Percentiles rank a stretch among this genome's conserved stretches.
phyloP scores from a whole-genome alignment of 2,329 filamentous ascomycete species.

The Lecanicillium sp. region DNA sequence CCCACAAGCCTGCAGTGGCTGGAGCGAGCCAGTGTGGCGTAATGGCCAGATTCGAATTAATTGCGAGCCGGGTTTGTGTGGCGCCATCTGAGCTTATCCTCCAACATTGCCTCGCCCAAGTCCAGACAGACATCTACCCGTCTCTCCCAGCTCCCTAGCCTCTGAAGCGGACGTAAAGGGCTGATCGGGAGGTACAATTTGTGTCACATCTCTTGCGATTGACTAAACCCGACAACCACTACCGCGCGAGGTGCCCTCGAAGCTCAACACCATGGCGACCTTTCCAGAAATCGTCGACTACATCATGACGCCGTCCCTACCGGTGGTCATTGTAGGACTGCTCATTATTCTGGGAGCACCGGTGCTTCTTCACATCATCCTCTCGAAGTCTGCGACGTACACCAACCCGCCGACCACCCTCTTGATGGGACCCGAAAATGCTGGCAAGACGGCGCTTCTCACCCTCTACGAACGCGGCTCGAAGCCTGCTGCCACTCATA shows the following conservation, averaged over 20 bases:
- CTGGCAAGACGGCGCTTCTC: constrained; percentile 84
- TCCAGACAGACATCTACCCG: too few relatives aligned
- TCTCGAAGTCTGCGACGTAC: constrained; percentile 59
- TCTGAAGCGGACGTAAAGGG: too few relatives aligned
- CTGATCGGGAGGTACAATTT: too few relatives aligned
- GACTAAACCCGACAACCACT: too few relatives aligned
- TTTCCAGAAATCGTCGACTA: constrained; percentile 38
- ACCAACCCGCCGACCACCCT: constrained; percentile 68
- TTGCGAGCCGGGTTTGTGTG: too few relatives aligned
- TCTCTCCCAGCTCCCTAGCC: too few relatives aligned
- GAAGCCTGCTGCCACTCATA: constrained; percentile 41
- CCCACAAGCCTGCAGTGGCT: too few relatives aligned
- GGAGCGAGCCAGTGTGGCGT: too few relatives aligned
- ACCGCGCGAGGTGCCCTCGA: not conserved
- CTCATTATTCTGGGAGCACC: constrained; percentile 67
- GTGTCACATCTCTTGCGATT: too few relatives aligned
- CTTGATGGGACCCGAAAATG: constrained; percentile 70
- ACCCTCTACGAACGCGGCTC: constrained; percentile 59
- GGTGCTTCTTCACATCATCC: constrained; percentile 65
- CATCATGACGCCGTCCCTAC: constrained; percentile 50
- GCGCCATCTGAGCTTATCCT: too few relatives aligned
- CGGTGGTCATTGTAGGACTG: constrained; percentile 60
- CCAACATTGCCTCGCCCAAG: too few relatives aligned
- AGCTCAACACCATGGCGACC: constrained; percentile 25
- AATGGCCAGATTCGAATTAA: too few relatives aligned